Percentiles rank a stretch among this genome's conserved stretches.
Conservation (phyloP, 805 yeast species). For the Kazachstania viticola region DNA sequence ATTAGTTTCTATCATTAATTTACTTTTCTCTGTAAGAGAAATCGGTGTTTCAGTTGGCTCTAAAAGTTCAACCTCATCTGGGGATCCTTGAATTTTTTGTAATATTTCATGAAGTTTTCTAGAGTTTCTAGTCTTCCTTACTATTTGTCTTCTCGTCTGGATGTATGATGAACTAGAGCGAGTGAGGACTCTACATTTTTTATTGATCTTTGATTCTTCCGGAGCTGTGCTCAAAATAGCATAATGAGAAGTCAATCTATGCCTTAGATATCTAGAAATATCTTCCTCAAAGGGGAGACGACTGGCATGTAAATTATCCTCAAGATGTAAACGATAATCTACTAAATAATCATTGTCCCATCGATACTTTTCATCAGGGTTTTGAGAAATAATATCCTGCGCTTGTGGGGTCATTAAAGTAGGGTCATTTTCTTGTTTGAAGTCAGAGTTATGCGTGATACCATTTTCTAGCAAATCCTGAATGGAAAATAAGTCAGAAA, state of each 20-base stretch:
- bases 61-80: no score
- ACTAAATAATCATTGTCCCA: constrained; percentile 18
- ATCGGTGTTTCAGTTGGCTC: no score
- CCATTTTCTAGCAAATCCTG: no score
- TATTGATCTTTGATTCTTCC: not conserved
- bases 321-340: constrained; percentile 18
- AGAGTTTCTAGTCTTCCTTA: constrained; percentile 21
- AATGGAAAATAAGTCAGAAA: no score
- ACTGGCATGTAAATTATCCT: constrained; percentile 7
- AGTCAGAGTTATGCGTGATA: no score
- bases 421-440: constrained; percentile 13
- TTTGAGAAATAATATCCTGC: not conserved
- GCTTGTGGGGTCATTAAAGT: constrained; percentile 14
- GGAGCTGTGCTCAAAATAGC: not conserved
- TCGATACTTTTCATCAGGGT: constrained; percentile 14
- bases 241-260: not conserved
- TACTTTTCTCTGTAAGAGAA: no score
- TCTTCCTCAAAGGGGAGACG: constrained; percentile 18
- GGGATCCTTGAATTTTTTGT: constrained; percentile 13
- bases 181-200: not conserved
- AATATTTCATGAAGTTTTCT: constrained; percentile 16
- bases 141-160: constrained; percentile 7
- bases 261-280: constrained; percentile 6
- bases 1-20: constrained; percentile 10
- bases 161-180: constrained; percentile 2